Base-by-base conservation (phyloP, 805 yeast genomes). In the Wickerhamia fluorescens region DNA sequence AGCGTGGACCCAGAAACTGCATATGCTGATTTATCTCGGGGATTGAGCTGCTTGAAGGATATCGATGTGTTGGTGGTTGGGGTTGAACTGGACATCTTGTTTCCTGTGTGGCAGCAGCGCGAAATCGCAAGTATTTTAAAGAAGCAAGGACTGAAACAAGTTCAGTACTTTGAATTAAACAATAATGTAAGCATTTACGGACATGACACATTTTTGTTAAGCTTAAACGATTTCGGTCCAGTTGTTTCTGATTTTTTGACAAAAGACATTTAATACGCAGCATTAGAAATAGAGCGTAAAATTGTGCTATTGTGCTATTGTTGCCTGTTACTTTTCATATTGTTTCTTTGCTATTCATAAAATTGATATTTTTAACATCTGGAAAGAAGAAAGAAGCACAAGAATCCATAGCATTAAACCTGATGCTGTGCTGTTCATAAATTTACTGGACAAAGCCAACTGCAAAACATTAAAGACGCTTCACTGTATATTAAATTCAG, bases 101-200 rank as follows among this genome's bases (percentile, higher is more conserved):
- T 88, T 64, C 96, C 96, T 1, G 84, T 79, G 20, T 85, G 95
- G 95, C 96, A 88, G 59, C 96, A 88, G 56, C 58, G 77, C 33
- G 96, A 88, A 49, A 76, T 85, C 33, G 77, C 75, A 16, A 71
- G 73, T 10, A 72, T 75, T 20, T 63, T 88, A 26, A 57, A 51
- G 29, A 55, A 48, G 21, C 62, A 63, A 24, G 34, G 23, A 33
- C 40, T 11, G 35, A 28, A 34, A 5, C 39, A 47, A 20, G 66
- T 80, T 27, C 58, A 61, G 33, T 85, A 86, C 49, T 66, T 75
- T 31, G 96, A 88, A 50, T 64, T 88, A 34, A 76, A 87, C 23
- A 75, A 75, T 34, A 82, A 83, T 28, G 66, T 81, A 19, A 80
- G 94, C 50, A 68, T 79, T 46, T 88, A 73, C 53, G 96, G 96